Percentiles rank a stretch among this genome's conserved stretches.
Evolutionary conservation across 2,329 filamentous ascomycete species (phyloP).

Genomic region (Fusarium mundagurra): DNA sequence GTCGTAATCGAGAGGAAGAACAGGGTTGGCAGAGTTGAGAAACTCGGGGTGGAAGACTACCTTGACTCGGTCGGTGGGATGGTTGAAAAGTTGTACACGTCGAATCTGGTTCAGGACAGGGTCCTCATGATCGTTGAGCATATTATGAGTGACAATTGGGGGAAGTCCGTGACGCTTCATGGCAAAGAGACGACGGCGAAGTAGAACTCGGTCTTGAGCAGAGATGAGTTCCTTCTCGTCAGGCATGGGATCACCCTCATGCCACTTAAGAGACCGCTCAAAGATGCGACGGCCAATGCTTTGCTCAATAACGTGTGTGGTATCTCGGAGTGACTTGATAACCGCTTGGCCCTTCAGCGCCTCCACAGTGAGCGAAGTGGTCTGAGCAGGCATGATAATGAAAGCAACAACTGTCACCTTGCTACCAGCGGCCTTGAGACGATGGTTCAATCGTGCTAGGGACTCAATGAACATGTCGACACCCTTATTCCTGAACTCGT

Average conservation of each 20-base stretch:
- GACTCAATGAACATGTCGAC: constrained; percentile 99
- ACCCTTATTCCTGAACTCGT: constrained; percentile 98
- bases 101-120: constrained; percentile 96
- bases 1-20: constrained; percentile 95
- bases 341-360: constrained; percentile 96
- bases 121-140: constrained; percentile 93
- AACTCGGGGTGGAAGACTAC: constrained; percentile 98
- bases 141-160: constrained; percentile 98
- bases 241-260: constrained; percentile 90
- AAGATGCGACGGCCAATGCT: constrained; percentile 94
- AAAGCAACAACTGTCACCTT: constrained; percentile 97
- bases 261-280: constrained; percentile 93
- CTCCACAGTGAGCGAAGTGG: constrained; percentile 92
- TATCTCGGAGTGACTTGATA: constrained; percentile 94
- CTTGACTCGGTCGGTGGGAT: constrained; percentile 94
- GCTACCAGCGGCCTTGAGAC: constrained; percentile 83
- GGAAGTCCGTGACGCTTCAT: constrained; percentile 94
- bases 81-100: constrained; percentile 96
- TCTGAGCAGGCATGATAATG: constrained; percentile 98
- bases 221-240: constrained; percentile 97
- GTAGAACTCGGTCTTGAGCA: constrained; percentile 88
- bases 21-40: constrained; percentile 92
- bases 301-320: constrained; percentile 89
- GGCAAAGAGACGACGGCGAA: constrained; percentile 90
- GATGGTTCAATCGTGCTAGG: constrained; percentile 91